Conservation (phyloP, 192 early-diverging fungal genomes). For the Coemansia sp. region DNA sequence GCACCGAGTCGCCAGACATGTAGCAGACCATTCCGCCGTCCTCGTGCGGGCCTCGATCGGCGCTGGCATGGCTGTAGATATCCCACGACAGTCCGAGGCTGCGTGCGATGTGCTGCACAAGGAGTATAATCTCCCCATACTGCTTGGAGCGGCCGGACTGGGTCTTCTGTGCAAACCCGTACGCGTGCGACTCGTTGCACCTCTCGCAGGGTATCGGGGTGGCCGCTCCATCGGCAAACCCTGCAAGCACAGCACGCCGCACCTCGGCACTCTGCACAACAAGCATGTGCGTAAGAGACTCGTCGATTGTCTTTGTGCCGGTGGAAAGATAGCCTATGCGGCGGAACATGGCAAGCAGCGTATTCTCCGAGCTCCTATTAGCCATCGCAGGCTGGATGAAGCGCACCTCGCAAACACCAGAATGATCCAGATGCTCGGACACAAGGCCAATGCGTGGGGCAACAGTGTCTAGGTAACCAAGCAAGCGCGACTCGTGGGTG, state of each 20-base stretch:
- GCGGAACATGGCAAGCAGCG: constrained; percentile 4
- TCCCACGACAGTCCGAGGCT: constrained; percentile 14
- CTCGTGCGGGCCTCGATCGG: neutral
- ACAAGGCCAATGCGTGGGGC: constrained; percentile 2
- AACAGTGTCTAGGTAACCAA: constrained; percentile 9
- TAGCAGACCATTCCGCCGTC: neutral
- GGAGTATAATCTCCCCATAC: constrained; percentile 3
- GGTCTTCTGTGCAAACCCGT: constrained; percentile 1
- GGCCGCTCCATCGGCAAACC: constrained; percentile 9
- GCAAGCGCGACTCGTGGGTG: neutral
- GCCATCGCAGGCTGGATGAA: neutral
- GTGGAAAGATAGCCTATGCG: constrained; percentile 2
- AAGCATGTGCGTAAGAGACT: neutral
- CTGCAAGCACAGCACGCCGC: constrained; percentile 12
- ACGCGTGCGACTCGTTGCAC: constrained; percentile 5
- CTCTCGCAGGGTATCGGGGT: neutral
- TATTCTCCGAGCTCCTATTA: neutral
- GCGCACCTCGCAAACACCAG: neutral
- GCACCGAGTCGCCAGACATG: constrained; percentile 7
- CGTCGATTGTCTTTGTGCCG: neutral
- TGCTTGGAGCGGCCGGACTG: constrained; percentile 3
- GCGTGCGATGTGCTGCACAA: constrained; percentile 11
- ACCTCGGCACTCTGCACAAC: constrained; percentile 1
- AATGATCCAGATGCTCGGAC: constrained; percentile 1
- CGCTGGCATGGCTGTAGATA: neutral